phyloP scores from a whole-genome alignment of 306 rosid species.

The Fragaria nilgerrensis region DNA sequence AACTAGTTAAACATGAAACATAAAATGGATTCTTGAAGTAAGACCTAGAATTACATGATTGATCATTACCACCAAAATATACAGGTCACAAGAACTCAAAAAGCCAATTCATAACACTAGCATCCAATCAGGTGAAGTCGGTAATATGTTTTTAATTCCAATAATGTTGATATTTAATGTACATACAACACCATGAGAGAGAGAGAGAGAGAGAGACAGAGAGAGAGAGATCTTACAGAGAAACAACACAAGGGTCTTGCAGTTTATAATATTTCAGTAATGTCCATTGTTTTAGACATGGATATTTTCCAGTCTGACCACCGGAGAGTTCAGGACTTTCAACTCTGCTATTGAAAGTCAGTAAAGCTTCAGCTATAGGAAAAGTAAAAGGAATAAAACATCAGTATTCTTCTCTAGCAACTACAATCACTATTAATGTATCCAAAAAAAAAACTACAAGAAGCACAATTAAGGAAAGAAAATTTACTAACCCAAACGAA shows the following conservation, averaged over 20 bases:
- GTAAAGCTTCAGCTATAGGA: constrained; percentile 50
- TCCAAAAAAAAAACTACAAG: too few species aligned
- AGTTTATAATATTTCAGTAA: constrained; percentile 40
- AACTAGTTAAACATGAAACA: constrained; percentile 1
- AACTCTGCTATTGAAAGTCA: constrained; percentile 31
- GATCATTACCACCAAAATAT: neutral
- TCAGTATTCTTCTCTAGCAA: constrained; percentile 4
- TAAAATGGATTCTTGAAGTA: neutral
- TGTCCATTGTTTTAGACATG: constrained; percentile 45
- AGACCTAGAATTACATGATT: neutral
- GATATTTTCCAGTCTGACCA: constrained; percentile 29
- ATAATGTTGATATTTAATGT: neutral
- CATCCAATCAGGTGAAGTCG: neutral
- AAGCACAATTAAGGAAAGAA: neutral
- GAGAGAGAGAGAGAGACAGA: neutral
- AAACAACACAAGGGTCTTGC: constrained; percentile 45
- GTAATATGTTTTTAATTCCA: neutral
- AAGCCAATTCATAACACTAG: neutral
- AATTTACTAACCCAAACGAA: neutral
- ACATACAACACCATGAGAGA: neutral
- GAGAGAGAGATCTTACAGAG: constrained; percentile 52
- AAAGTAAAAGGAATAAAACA: neutral
- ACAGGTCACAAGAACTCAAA: neutral
- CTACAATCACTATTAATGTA: neutral
- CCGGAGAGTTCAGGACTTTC: constrained; percentile 28